Evolutionary conservation across 2,329 filamentous ascomycete genomes (phyloP).

Genomic region (Ilyonectria robusta): DNA sequence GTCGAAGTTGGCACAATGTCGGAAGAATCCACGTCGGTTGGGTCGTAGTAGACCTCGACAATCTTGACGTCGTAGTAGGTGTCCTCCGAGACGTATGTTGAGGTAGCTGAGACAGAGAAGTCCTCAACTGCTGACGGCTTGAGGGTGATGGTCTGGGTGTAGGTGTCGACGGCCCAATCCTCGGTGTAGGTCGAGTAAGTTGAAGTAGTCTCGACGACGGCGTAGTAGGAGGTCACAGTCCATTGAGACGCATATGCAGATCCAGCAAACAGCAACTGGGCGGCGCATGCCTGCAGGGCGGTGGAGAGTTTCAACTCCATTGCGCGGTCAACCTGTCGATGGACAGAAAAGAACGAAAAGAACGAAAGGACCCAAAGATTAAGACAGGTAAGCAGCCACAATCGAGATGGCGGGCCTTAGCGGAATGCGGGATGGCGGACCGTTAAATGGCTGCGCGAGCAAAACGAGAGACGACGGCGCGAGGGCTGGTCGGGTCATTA

Average conservation of each 20-base stretch:
- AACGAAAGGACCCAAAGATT: neutral
- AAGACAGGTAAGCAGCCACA: neutral
- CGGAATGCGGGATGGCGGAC: neutral
- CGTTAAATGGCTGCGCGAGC: conserved; percentile 3
- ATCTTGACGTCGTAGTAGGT: conserved; percentile 37
- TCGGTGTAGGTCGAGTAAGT: conserved; percentile 16
- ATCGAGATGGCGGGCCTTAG: neutral
- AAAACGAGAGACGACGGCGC: neutral
- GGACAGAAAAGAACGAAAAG: neutral
- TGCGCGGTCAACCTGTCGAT: neutral
- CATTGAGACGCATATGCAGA: conserved; percentile 21
- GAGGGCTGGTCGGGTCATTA: conserved; percentile 9
- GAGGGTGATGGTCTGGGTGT: conserved; percentile 26
- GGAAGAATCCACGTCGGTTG: conserved; percentile 19
- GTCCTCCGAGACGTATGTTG: conserved; percentile 19
- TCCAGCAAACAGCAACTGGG: conserved; percentile 20
- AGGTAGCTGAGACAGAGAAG: conserved; percentile 3
- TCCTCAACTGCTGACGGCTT: conserved; percentile 30
- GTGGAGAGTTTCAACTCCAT: conserved; percentile 12
- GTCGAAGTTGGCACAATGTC: conserved; percentile 29
- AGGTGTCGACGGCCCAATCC: conserved; percentile 22
- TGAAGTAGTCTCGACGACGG: conserved; percentile 24
- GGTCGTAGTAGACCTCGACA: conserved; percentile 33
- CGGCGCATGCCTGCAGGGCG: conserved; percentile 11
- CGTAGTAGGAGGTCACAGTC: conserved; percentile 40